Conservation (phyloP, 176 grass and related monocot genomes). For the Zizania latifolia region DNA sequence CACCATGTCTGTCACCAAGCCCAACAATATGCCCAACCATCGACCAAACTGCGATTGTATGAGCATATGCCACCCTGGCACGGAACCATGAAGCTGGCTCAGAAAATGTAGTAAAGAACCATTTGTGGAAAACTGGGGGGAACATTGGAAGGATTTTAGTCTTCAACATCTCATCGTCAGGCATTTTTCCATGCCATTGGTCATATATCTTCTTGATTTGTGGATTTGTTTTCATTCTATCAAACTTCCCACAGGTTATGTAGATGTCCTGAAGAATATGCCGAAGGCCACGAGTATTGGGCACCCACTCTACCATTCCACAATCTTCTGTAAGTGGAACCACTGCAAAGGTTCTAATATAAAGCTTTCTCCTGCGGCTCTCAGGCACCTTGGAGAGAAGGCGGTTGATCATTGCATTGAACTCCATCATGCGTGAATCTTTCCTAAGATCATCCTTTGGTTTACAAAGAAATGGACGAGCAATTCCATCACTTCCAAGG, state of each 20-base stretch:
- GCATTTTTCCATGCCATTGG: constrained; percentile 50
- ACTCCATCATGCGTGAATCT: constrained; percentile 99
- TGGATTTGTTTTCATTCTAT: constrained; percentile 66
- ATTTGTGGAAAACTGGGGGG: constrained; percentile 91
- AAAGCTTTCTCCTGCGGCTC: constrained; percentile 88
- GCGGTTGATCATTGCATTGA: constrained; percentile 90
- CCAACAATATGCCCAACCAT: constrained; percentile 99
- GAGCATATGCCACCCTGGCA: constrained; percentile 80
- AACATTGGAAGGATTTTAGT: constrained; percentile 83
- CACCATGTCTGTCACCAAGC: constrained; percentile 86
- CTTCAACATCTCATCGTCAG: constrained; percentile 84
- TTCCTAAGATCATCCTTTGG: constrained; percentile 91
- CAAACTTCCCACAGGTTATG: constrained; percentile 70
- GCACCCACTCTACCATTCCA: constrained; percentile 94
- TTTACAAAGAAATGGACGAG: constrained; percentile 78
- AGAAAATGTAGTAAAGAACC: constrained; percentile 92
- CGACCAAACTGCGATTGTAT: constrained; percentile 88
- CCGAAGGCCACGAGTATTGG: constrained; percentile 73
- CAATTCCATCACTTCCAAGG: constrained; percentile 65
- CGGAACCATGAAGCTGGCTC: constrained; percentile 96
- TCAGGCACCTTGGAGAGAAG: constrained; percentile 91
- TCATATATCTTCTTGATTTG: constrained; percentile 88
- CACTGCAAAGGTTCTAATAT: constrained; percentile 94
- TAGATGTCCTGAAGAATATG: constrained; percentile 99
- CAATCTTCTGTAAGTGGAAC: constrained; percentile 95